Evolutionary conservation across 2,329 filamentous ascomycete genomes (phyloP).

Genomic region (Stemphylium lycopersici): DNA sequence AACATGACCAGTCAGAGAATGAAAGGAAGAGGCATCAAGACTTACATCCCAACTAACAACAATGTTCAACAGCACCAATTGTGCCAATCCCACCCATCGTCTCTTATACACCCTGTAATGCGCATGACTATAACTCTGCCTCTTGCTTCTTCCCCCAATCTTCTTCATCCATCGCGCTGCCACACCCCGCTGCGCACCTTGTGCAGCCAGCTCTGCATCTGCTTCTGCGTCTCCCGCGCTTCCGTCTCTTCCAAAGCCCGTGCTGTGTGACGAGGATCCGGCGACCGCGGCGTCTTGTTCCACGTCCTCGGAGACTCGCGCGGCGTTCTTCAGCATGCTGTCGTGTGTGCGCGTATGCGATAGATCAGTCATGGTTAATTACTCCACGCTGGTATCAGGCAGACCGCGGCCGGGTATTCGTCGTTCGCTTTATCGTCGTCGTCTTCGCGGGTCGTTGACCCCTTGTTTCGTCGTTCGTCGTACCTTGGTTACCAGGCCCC

Average conservation of each 20-base stretch:
- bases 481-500: no score
- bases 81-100: constrained; percentile 84
- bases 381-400: no score
- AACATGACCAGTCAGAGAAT: neutral
- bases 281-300: neutral
- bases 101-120: constrained; percentile 72
- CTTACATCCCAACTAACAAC: constrained; percentile 95
- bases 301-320: neutral
- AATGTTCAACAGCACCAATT: constrained; percentile 87
- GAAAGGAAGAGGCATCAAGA: constrained; percentile 32
- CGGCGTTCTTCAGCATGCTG: constrained; percentile 21
- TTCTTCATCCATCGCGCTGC: neutral
- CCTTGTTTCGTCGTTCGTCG: no score
- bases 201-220: neutral
- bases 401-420: no score
- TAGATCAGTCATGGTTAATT: constrained; percentile 24
- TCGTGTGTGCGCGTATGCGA: constrained; percentile 17
- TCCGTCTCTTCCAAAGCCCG: constrained; percentile 7
- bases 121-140: constrained; percentile 35
- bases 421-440: no score
- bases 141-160: constrained; percentile 15
- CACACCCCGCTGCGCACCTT: neutral
- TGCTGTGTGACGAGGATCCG: neutral
- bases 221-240: no score
- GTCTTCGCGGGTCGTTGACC: no score